A percentile compares a stretch with the other conserved stretches of the same genome.
Conservation (phyloP, 2,329 filamentous ascomycete genomes). For the Microdochium trichocladiopsis region DNA sequence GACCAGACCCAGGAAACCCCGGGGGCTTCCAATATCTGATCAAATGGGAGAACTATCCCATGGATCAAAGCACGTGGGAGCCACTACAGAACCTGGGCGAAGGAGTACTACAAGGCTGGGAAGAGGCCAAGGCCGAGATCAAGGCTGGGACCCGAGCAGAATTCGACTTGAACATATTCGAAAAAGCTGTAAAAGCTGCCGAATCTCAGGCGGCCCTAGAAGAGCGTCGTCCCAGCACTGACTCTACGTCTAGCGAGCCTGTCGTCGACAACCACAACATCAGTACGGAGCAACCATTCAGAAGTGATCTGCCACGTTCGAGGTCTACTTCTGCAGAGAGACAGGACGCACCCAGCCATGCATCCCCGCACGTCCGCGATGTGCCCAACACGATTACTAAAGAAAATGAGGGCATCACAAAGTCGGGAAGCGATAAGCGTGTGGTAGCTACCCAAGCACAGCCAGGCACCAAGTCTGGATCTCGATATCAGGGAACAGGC, state of each 20-base stretch:
- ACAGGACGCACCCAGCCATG: no score
- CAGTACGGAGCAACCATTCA: no score
- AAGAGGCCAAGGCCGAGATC: constrained; percentile 27
- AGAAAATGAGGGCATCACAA: neutral
- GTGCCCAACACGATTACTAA: neutral
- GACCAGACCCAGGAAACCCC: constrained; percentile 6
- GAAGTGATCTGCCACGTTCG: no score
- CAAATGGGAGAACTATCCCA: constrained; percentile 54
- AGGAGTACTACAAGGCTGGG: constrained; percentile 33
- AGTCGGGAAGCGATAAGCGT: neutral
- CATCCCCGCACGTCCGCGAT: no score
- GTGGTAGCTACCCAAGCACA: neutral
- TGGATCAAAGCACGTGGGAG: constrained; percentile 52
- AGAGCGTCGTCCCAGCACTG: constrained; percentile 23
- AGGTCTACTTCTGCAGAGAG: no score
- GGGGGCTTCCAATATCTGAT: constrained; percentile 46
- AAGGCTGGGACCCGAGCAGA: constrained; percentile 20
- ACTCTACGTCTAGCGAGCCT: constrained; percentile 2
- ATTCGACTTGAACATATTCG: constrained; percentile 30
- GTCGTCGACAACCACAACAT: no score
- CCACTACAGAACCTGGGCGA: constrained; percentile 33
- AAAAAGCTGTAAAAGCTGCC: constrained; percentile 20
- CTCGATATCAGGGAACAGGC: constrained; percentile 16
- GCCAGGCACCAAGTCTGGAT: neutral
- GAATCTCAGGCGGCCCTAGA: constrained; percentile 20